Percentiles rank a stretch among this genome's conserved stretches.
Evolutionary conservation across 257 asterid species (phyloP).

Genomic region (Nicotiana tomentosiformis): DNA sequence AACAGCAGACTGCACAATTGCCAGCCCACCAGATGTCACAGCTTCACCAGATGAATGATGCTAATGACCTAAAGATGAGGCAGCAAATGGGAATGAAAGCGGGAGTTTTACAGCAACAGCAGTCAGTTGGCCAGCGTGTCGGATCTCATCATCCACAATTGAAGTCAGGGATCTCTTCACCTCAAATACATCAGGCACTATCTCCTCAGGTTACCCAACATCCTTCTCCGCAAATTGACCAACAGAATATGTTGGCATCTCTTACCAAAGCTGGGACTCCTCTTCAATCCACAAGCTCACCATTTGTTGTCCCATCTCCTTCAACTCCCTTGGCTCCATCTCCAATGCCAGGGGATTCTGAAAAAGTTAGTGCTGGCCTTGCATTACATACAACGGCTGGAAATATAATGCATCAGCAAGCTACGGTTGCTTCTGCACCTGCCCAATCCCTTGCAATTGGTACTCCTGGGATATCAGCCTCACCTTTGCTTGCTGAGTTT

Average conservation of each 20-base stretch:
- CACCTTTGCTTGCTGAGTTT: slow-evolving; percentile 89
- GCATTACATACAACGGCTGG: slow-evolving; percentile 61
- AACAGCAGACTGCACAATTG: slow-evolving; percentile 47
- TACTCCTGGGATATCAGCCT: slow-evolving; percentile 97
- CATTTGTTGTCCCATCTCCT: slow-evolving; percentile 81
- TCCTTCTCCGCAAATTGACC: slow-evolving; percentile 85
- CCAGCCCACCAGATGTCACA: slow-evolving; percentile 60
- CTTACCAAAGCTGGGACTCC: slow-evolving; percentile 77
- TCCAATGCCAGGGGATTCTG: slow-evolving; percentile 85
- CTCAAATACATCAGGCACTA: slow-evolving; percentile 65
- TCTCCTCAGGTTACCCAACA: slow-evolving; percentile 83
- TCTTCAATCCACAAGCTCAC: slow-evolving; percentile 75
- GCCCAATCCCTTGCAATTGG: slow-evolving; percentile 89
- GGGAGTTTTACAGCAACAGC: slow-evolving; percentile 64
- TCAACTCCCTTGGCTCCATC: slow-evolving; percentile 92
- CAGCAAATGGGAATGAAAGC: slow-evolving; percentile 73
- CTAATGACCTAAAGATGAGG: slow-evolving; percentile 71
- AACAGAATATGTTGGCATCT: slow-evolving; percentile 56
- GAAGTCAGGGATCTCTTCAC: slow-evolving; percentile 72
- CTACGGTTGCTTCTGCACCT: slow-evolving; percentile 47
- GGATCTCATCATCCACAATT: slow-evolving; percentile 61
- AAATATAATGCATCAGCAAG: slow-evolving; percentile 46
- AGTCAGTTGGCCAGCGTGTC: slow-evolving; percentile 58
- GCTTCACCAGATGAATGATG: slow-evolving; percentile 62
- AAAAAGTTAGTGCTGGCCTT: slow-evolving; percentile 56